phyloP scores from a whole-genome alignment of 345 rosid species.

The Linum tenue region DNA sequence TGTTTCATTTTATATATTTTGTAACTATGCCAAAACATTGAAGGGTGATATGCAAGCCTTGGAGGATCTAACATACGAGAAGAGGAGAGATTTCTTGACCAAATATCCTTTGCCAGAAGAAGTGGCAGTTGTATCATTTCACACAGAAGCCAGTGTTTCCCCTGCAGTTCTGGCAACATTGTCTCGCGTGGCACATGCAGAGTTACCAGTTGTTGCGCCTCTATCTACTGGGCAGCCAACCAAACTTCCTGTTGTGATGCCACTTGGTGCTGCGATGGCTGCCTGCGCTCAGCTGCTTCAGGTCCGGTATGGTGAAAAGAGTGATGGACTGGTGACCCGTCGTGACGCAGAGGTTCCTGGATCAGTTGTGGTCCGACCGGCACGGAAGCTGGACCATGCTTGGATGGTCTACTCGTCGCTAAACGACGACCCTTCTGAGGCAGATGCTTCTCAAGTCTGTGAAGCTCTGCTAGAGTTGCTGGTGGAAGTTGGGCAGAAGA shows the following conservation, averaged over 20 bases:
- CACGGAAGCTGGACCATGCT: slow-evolving; percentile 78
- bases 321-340: slow-evolving; percentile 82
- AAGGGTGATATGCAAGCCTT: slow-evolving; percentile 92
- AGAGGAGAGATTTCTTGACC: slow-evolving; percentile 69
- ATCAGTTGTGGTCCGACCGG: slow-evolving; percentile 70
- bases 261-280: slow-evolving; percentile 94
- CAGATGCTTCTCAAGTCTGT: slow-evolving; percentile 81
- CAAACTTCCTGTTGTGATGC: slow-evolving; percentile 76
- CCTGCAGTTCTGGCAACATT: slow-evolving; percentile 72
- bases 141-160: slow-evolving; percentile 76
- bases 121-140: slow-evolving; percentile 79
- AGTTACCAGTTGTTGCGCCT: slow-evolving; percentile 43
- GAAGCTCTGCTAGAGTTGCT: slow-evolving; percentile 82
- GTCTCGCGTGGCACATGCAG: slow-evolving; percentile 88
- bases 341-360: slow-evolving; percentile 97
- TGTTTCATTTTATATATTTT: not conserved
- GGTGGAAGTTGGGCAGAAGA: slow-evolving; percentile 52
- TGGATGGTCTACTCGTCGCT: slow-evolving; percentile 97
- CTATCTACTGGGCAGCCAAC: slow-evolving; percentile 42
- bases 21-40: not conserved
- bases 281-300: slow-evolving; percentile 90
- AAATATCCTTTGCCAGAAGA: slow-evolving; percentile 66
- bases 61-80: slow-evolving; percentile 87
- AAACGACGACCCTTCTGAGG: slow-evolving; percentile 53
- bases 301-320: slow-evolving; percentile 74